Percentiles rank a stretch among this genome's conserved stretches.
Evolutionary conservation across 202 grass and related monocot species (phyloP).

Genomic region (Panicum hallii): DNA sequence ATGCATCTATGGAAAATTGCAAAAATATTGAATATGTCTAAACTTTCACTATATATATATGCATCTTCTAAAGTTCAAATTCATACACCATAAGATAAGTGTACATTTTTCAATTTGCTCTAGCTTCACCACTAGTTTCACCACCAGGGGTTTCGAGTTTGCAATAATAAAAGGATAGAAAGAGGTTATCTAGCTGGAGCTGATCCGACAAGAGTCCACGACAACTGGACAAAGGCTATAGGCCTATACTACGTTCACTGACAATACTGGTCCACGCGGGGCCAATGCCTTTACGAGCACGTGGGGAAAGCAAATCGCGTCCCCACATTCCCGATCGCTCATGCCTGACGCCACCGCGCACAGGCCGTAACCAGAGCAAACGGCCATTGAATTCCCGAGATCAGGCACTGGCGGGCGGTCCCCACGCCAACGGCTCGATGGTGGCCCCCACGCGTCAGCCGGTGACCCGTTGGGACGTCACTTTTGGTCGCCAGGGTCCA

Average conservation of each 20-base stretch:
- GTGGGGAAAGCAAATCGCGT: constrained; percentile 37
- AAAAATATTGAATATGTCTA: too few relatives aligned
- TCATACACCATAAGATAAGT: too few relatives aligned
- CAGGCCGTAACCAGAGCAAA: neutral
- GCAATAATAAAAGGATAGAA: too few relatives aligned
- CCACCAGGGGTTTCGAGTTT: too few relatives aligned
- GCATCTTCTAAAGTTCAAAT: too few relatives aligned
- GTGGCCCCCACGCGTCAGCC: constrained; percentile 13
- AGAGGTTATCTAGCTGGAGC: too few relatives aligned
- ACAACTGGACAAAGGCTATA: neutral
- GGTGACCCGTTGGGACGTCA: neutral
- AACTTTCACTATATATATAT: too few relatives aligned
- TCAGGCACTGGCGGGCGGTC: neutral
- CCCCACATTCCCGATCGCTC: constrained; percentile 33
- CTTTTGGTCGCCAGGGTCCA: constrained; percentile 34
- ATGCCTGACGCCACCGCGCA: constrained; percentile 23
- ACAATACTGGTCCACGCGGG: neutral
- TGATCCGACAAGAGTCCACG: neutral
- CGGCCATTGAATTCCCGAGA: neutral
- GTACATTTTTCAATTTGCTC: too few relatives aligned
- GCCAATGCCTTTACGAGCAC: constrained; percentile 41
- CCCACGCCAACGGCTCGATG: neutral
- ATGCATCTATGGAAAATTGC: too few relatives aligned
- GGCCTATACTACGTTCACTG: neutral
- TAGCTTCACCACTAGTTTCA: too few relatives aligned